Evolutionary conservation across 371 early-diverging fungal genomes (phyloP), one percentile per base, ranked within the genome.

Genomic region (Syncephalis fuscata): DNA sequence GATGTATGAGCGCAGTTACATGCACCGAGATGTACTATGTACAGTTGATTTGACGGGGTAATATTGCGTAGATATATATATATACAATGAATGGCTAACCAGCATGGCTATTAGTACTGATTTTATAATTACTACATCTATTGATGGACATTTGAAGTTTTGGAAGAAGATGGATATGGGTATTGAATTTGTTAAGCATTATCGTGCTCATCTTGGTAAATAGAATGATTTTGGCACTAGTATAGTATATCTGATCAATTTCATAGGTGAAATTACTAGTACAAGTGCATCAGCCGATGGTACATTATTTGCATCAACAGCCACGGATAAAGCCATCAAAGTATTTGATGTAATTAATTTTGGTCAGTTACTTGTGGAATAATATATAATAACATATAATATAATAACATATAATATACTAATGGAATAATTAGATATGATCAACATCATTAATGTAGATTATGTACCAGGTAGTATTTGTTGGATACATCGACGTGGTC

Each of bases 111-210:
- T n/a, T 40, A 81, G 80, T 40, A 83, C 83, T 10, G 92, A 92
- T 53, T 95, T 92, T 58, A 57, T 97, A 37, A 72, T 97, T 40
- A 97, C 98, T 0, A 78, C 90, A 0, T 92, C 93, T 0, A 70
- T 79, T 2, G 95, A 97, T 64, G 98, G 98, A 0, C 92, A 91
- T 58, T 74, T 97, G 16, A 97, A 97, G 62, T 95, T 95, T 54
- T 97, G 98, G 98, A 93, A 94, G 59, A 93, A 92, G 68, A 79
- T 84, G n/a, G 77, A 72, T 4, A 66, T 67, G 32, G 94, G 92
- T 16, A 82, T 96, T 45, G 95, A 94, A 61, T 97, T 97, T 68
- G 94, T 94, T 32, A 97, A 97, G 66, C 88, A 92, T 57, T 97
- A 80, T 55, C 73, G 86, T 10, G 80, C 95, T 0, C 95, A 95